Evolutionary conservation across 257 asterid species (phyloP).

Genomic region (Solanum piurae): DNA sequence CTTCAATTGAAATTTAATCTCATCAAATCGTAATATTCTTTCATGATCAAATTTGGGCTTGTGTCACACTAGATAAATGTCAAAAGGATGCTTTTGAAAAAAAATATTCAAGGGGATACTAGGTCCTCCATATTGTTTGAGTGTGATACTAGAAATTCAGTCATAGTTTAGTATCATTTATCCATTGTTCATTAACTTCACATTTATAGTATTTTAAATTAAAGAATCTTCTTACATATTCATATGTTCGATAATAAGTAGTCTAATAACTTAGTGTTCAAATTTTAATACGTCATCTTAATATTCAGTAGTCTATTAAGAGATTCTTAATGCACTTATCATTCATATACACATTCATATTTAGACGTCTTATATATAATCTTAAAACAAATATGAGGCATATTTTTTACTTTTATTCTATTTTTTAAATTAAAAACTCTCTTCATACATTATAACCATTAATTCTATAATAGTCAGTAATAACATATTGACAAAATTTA

Average conservation of each 20-base stretch:
- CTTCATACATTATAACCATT: background rate
- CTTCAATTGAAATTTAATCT: too few species aligned
- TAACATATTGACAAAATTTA: too few species aligned
- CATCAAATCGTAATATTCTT: too few species aligned
- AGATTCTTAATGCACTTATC: background rate
- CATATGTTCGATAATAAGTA: too few species aligned
- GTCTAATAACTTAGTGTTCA: background rate
- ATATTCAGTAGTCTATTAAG: too few species aligned
- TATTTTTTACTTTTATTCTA: too few species aligned
- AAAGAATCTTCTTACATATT: too few species aligned
- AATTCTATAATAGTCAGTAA: too few species aligned
- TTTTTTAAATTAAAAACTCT: too few species aligned
- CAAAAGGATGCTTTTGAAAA: background rate
- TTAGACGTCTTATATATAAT: background rate
- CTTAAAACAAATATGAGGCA: background rate
- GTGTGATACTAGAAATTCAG: too few species aligned
- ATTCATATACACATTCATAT: background rate
- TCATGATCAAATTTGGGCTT: background rate
- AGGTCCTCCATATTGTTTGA: background rate
- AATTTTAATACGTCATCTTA: too few species aligned
- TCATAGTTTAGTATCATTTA: background rate
- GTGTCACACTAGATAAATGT: background rate
- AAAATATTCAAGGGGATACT: background rate
- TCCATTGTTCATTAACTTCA: background rate
- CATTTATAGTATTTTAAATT: too few species aligned